Conservation (phyloP, 495 filamentous ascomycete species). For the Hypoxylon intermedium region DNA sequence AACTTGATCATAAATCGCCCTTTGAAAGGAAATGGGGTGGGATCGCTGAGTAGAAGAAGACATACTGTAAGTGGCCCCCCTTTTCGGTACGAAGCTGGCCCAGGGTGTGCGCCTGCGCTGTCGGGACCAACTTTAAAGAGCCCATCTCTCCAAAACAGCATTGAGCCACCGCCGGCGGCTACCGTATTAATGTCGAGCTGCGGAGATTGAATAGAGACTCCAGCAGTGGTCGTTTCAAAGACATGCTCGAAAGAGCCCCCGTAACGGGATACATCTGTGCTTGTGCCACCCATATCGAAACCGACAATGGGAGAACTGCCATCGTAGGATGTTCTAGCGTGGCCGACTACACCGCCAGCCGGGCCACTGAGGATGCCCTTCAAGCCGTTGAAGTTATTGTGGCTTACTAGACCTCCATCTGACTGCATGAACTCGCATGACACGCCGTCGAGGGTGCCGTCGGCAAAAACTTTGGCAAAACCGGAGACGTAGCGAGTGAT, state of each 20-base stretch:
- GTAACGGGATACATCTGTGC: conserved; percentile 92
- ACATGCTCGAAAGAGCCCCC: conserved; percentile 88
- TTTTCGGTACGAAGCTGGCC: conserved; percentile 48
- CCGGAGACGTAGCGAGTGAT: conserved; percentile 95
- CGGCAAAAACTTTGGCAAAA: conserved; percentile 77
- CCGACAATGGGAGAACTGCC: conserved; percentile 89
- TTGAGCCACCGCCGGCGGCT: conserved; percentile 52
- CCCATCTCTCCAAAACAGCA: conserved; percentile 37
- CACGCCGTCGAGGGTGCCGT: conserved; percentile 67
- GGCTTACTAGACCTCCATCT: conserved; percentile 79
- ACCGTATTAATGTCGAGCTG: conserved; percentile 96
- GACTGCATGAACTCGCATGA: conserved; percentile 90
- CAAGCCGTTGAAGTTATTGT: conserved; percentile 75
- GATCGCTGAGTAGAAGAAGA: conserved; percentile 61
- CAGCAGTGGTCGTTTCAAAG: conserved; percentile 95
- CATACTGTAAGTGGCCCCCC: conserved; percentile 54
- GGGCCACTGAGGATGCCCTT: conserved; percentile 80
- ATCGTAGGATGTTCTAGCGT: conserved; percentile 95
- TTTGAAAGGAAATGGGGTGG: conserved; percentile 53
- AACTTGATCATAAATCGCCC: too few relatives aligned
- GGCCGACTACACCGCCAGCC: conserved; percentile 87
- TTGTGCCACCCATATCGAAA: conserved; percentile 95
- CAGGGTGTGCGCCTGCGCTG: conserved; percentile 41
- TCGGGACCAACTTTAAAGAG: conserved; percentile 30
- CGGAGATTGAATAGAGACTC: conserved; percentile 92